phyloP scores from a whole-genome alignment of 116 monocot species.

The Zostera marina region DNA sequence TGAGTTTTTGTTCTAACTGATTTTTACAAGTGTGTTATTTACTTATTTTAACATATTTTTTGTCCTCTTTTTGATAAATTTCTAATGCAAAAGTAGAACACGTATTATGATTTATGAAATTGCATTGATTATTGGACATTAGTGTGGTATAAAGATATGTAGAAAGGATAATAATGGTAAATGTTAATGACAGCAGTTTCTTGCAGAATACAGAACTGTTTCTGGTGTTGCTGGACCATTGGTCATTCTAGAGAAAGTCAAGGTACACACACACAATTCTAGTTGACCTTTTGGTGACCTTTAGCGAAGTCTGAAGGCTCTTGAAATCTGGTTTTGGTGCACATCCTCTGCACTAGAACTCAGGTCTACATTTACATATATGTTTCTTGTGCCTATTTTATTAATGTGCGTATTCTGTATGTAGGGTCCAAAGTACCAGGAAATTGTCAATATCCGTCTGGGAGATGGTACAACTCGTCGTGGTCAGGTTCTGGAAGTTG shows the following conservation, averaged over 20 bases:
- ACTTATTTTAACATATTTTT: not conserved
- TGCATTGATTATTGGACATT: no score
- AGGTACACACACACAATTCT: no score
- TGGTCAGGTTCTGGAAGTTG: constrained; percentile 98
- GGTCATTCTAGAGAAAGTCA: constrained; percentile 96
- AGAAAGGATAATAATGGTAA: not conserved
- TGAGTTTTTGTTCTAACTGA: no score
- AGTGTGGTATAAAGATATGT: not conserved
- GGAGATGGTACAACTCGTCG: constrained; percentile 94
- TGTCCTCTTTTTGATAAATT: not conserved
- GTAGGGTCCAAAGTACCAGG: constrained; percentile 98
- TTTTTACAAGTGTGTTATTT: not conserved
- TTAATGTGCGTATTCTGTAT: not conserved
- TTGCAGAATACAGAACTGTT: constrained; percentile 83
- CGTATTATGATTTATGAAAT: no score
- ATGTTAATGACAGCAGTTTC: not conserved
- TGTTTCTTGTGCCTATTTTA: constrained; percentile 4
- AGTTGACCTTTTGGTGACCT: no score
- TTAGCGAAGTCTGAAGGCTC: no score
- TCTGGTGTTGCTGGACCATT: constrained; percentile 97
- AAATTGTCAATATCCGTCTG: constrained; percentile 95
- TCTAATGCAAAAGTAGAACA: no score
- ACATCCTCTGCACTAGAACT: no score
- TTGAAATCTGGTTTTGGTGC: no score
- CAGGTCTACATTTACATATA: no score